phyloP scores from a whole-genome alignment of 306 rosid species.

The Castanea sativa region DNA sequence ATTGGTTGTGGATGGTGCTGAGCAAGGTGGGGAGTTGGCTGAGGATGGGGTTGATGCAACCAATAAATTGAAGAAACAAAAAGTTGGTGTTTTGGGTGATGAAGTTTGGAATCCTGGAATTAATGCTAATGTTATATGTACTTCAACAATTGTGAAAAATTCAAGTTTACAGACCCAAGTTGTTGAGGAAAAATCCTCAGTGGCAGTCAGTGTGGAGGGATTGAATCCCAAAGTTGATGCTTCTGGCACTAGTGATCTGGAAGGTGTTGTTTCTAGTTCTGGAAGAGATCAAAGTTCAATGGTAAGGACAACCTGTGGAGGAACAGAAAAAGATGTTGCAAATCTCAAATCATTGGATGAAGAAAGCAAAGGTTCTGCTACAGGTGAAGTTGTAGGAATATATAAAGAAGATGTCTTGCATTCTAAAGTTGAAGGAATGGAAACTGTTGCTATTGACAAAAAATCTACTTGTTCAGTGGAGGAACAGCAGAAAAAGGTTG shows the following conservation, averaged over 20 bases:
- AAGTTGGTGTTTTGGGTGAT: conserved; percentile 10
- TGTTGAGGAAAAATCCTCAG: conserved; percentile 13
- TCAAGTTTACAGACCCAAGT: conserved; percentile 8
- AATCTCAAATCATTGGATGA: conserved; percentile 26
- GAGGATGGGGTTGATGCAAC: conserved; percentile 22
- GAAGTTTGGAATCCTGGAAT: conserved; percentile 24
- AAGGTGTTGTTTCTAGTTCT: neutral
- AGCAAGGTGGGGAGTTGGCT: conserved; percentile 19
- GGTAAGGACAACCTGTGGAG: neutral
- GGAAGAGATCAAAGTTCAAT: neutral
- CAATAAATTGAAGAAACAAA: conserved; percentile 25
- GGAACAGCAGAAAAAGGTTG: conserved; percentile 31
- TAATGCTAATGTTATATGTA: neutral
- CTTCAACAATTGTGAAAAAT: neutral
- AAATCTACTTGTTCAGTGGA: conserved; percentile 25
- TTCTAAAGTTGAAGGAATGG: conserved; percentile 19
- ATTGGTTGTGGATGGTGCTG: conserved; percentile 25
- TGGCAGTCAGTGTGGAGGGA: neutral
- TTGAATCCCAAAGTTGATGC: conserved; percentile 13
- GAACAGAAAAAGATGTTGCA: conserved; percentile 3
- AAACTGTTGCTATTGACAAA: conserved; percentile 10
- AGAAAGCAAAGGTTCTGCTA: conserved; percentile 21
- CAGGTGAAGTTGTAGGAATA: conserved; percentile 23
- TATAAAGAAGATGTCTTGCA: conserved; percentile 9
- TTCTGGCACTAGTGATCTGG: neutral